A percentile compares a stretch with the other conserved stretches of the same genome.
Evolutionary conservation across 306 rosid species (phyloP).

Genomic region (Aeschynomene evenia): DNA sequence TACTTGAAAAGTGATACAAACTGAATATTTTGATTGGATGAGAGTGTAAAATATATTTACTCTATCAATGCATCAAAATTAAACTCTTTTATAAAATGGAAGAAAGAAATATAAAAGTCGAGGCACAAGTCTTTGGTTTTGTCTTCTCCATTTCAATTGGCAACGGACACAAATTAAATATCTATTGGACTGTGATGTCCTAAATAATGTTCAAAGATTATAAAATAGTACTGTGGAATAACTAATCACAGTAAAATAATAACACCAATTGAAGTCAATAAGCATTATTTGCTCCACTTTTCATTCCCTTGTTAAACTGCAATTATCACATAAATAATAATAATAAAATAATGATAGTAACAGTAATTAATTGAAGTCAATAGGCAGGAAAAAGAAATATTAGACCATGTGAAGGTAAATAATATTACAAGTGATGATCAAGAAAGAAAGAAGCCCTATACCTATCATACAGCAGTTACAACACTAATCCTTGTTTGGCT

Average conservation of each 20-base stretch:
- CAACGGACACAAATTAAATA: neutral
- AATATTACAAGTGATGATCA: neutral
- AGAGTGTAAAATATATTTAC: too few relatives aligned
- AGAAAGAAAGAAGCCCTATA: slow-evolving; percentile 12
- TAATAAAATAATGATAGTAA: too few relatives aligned
- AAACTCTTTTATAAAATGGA: too few relatives aligned
- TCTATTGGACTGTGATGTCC: too few relatives aligned
- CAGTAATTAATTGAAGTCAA: neutral
- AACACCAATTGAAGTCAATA: too few relatives aligned
- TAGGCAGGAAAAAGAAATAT: neutral
- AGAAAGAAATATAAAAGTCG: too few relatives aligned
- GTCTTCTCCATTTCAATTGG: neutral
- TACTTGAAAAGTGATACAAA: too few relatives aligned
- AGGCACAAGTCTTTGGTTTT: neutral
- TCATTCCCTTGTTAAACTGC: neutral
- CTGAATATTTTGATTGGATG: too few relatives aligned
- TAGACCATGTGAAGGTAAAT: neutral
- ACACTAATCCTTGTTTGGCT: neutral
- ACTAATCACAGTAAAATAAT: too few relatives aligned
- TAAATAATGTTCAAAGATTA: too few relatives aligned
- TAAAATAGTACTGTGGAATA: too few relatives aligned
- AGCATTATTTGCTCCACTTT: neutral
- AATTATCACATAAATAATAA: neutral
- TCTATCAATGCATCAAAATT: too few relatives aligned
- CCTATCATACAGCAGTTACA: slow-evolving; percentile 29